Evolutionary conservation across 176 grass and related monocot genomes (phyloP), one percentile per base, ranked within the genome.

Genomic region (Eleusine indica): DNA sequence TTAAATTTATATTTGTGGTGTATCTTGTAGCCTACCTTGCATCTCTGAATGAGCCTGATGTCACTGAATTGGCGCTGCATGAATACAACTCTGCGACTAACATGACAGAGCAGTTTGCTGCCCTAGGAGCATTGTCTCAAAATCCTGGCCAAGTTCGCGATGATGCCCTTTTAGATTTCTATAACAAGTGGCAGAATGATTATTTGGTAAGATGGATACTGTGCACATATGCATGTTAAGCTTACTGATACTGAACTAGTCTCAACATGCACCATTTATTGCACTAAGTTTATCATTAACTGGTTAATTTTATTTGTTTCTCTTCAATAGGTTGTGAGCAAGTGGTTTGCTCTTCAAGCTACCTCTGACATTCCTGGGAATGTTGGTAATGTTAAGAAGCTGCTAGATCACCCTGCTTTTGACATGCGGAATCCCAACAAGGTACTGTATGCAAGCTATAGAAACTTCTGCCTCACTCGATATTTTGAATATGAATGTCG

Each of bases 281-380:
- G 14, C 18, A 5, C 8, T 40, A 49, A 28, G 25, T 64, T 21
- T 7, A 21, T 57, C 48, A 17, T 53, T 77, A 87, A 57, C 32
- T 73, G 13, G 16, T 51, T 52, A 53, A 48, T 61, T 81, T 68
- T 66, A 53, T 73, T 64, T 83, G 17, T 70, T 63, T 42, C 21
- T 81, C 38, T 85, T n/a, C 17, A 42, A 73, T 87, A 99, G 96
- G 96, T 96, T 90, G 89, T 99, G 56, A 99, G 94, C 87, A 95
- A 99, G 87, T 99, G 96, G 93, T 96, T 99, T 94, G 87, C 96
- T 78, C 93, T 99, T 73, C 96, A 99, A 94, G 93, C 96, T 70
- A 92, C 88, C 66, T 99, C 96, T 14, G 96, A 99, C 46, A 87
- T 95, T 83, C 96, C 91, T 71, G 93, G 91, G 71, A 99, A 99